A percentile compares a stretch with the other conserved stretches of the same genome.
phyloP scores from a whole-genome alignment of 495 filamentous ascomycete species.

The Trichoderma reesei region DNA sequence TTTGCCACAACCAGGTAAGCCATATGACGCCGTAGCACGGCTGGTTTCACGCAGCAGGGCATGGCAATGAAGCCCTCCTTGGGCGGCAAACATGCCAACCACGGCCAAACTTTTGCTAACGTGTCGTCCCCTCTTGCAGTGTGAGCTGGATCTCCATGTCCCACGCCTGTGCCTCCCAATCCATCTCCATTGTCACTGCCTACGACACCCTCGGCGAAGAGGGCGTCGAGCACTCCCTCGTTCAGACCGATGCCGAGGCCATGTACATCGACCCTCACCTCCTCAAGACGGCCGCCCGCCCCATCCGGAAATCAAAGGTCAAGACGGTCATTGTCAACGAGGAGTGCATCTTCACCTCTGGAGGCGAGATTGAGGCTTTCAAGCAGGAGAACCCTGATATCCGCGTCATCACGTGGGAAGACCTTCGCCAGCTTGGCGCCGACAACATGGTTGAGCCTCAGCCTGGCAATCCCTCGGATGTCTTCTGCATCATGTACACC shows the following conservation, averaged over 20 bases:
- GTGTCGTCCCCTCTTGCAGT: slow-evolving; percentile 17
- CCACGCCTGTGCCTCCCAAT: slow-evolving; percentile 73
- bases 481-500: slow-evolving; percentile 90
- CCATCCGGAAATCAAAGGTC: slow-evolving; percentile 34
- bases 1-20: slow-evolving; percentile 49
- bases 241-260: slow-evolving; percentile 48
- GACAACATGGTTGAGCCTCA: slow-evolving; percentile 51
- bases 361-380: slow-evolving; percentile 32
- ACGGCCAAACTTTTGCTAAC: background rate
- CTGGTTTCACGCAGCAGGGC: background rate
- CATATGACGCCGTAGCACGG: slow-evolving; percentile 1
- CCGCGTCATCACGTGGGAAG: slow-evolving; percentile 33
- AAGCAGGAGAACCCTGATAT: slow-evolving; percentile 30
- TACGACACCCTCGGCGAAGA: slow-evolving; percentile 63
- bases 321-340: slow-evolving; percentile 39
- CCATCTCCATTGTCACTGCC: slow-evolving; percentile 88
- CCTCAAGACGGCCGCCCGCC: slow-evolving; percentile 34
- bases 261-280: slow-evolving; percentile 55
- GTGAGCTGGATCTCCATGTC: slow-evolving; percentile 45
- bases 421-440: slow-evolving; percentile 48
- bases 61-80: slow-evolving; percentile 49
- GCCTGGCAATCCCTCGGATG: slow-evolving; percentile 58
- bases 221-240: slow-evolving; percentile 51
- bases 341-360: slow-evolving; percentile 25
- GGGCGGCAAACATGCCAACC: slow-evolving; percentile 25